Percentiles rank a stretch among this genome's conserved stretches.
Conservation (phyloP, 2,329 filamentous ascomycete species). For the Rhynchosporium graminicola region DNA sequence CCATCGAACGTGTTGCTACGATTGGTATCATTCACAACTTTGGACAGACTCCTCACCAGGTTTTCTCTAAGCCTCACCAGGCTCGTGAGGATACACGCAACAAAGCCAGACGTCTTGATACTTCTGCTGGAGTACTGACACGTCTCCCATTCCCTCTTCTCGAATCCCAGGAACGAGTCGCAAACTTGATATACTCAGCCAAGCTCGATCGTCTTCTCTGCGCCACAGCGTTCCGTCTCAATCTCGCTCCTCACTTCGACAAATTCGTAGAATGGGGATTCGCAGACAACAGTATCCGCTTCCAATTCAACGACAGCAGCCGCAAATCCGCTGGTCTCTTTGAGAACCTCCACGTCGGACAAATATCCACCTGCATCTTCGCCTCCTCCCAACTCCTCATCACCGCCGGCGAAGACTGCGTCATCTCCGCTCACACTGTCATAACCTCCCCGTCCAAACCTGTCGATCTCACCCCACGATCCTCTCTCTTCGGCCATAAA, state of each 20-base stretch:
- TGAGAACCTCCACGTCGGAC: constrained; percentile 90
- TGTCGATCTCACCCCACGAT: constrained; percentile 76
- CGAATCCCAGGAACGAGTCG: constrained; percentile 71
- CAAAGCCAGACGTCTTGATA: constrained; percentile 72
- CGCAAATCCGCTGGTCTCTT: constrained; percentile 84
- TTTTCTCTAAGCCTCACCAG: constrained; percentile 81
- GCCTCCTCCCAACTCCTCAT: constrained; percentile 89
- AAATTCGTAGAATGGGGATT: constrained; percentile 97
- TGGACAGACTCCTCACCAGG: constrained; percentile 93
- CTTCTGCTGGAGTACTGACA: constrained; percentile 71
- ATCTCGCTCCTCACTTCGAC: constrained; percentile 83
- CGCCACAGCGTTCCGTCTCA: constrained; percentile 79
- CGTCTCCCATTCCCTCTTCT: constrained; percentile 78
- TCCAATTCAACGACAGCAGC: constrained; percentile 81
- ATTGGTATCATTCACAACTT: constrained; percentile 99
- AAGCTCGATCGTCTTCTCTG: constrained; percentile 83
- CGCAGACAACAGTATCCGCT: constrained; percentile 87
- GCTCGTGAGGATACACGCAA: constrained; percentile 68
- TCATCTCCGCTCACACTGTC: constrained; percentile 81
- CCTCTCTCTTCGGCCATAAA: constrained; percentile 88
- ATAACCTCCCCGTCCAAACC: constrained; percentile 62
- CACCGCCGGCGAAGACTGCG: constrained; percentile 90
- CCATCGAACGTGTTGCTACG: constrained; percentile 80
- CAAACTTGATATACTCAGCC: constrained; percentile 73
- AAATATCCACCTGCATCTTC: constrained; percentile 80